Conservation (phyloP, 331 rosid species). For the Acacia concinna region DNA sequence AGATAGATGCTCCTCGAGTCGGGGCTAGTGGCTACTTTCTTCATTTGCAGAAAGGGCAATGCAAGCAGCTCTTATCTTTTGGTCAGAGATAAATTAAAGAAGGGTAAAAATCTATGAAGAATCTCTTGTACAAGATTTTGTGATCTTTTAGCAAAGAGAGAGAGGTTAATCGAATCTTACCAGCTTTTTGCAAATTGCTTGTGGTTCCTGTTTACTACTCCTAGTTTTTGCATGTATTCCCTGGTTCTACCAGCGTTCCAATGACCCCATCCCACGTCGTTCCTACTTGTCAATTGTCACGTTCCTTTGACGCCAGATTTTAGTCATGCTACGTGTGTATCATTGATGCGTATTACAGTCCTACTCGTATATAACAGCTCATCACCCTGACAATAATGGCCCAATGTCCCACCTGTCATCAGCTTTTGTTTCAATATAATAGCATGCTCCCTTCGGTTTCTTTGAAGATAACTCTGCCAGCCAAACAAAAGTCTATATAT, state of each 20-base stretch:
- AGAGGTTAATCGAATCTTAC: background rate
- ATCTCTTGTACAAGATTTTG: slow-evolving; percentile 27
- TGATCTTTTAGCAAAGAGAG: slow-evolving; percentile 27
- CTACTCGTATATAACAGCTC: background rate
- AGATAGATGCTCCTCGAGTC: background rate
- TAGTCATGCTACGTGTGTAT: background rate
- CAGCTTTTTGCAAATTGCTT: slow-evolving; percentile 9
- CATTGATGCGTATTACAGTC: background rate
- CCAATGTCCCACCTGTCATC: background rate
- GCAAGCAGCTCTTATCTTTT: slow-evolving; percentile 19
- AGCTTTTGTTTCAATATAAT: background rate
- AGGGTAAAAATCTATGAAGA: slow-evolving; percentile 20
- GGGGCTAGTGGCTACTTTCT: background rate
- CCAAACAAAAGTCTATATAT: background rate
- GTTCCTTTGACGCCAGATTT: background rate
- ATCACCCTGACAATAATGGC: background rate
- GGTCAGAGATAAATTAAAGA: slow-evolving; percentile 33
- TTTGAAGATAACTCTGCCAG: background rate
- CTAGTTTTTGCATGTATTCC: background rate
- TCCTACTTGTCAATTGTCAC: background rate
- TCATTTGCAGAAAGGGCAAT: slow-evolving; percentile 16
- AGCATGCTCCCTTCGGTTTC: background rate
- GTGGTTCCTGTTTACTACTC: background rate
- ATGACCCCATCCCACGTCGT: background rate
- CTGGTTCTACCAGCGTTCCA: background rate